Conservation (phyloP, 768 basidiomycete genomes). For the Panaeolus cyanescens region DNA sequence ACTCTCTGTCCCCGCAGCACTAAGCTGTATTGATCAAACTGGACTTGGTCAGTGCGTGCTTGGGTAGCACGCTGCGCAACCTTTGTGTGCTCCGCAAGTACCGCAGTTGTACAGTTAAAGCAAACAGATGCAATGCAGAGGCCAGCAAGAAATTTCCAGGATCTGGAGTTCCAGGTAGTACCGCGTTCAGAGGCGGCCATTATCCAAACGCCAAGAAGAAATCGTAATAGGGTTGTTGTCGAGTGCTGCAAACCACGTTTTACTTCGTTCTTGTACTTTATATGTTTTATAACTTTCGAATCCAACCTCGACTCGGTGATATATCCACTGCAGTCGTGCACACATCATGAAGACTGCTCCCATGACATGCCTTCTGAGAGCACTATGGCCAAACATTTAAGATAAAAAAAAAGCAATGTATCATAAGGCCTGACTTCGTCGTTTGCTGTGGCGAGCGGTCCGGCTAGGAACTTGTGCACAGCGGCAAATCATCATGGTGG, state of each 20-base stretch:
- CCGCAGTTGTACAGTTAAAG: neutral
- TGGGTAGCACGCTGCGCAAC: neutral
- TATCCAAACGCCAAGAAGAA: too few species aligned
- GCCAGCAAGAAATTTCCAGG: neutral
- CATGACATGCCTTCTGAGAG: too few species aligned
- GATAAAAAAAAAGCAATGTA: too few species aligned
- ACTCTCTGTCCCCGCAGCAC: slow-evolving; percentile 68
- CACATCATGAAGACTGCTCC: neutral
- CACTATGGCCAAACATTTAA: too few species aligned
- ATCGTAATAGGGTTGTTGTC: too few species aligned
- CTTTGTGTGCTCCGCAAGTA: neutral
- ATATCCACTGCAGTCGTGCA: neutral
- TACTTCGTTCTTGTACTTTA: neutral
- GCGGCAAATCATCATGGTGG: neutral
- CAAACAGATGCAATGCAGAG: neutral
- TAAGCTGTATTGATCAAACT: slow-evolving; percentile 71
- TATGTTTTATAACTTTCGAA: neutral
- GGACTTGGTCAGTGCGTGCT: slow-evolving; percentile 35
- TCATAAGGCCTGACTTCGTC: too few species aligned
- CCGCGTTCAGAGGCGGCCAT: neutral
- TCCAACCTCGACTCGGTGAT: neutral
- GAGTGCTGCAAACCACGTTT: too few species aligned
- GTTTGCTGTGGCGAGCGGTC: neutral
- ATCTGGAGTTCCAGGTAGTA: neutral
- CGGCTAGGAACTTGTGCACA: neutral